Base-by-base conservation (phyloP, 345 rosid genomes). In the Arabidopsis arenosa region DNA sequence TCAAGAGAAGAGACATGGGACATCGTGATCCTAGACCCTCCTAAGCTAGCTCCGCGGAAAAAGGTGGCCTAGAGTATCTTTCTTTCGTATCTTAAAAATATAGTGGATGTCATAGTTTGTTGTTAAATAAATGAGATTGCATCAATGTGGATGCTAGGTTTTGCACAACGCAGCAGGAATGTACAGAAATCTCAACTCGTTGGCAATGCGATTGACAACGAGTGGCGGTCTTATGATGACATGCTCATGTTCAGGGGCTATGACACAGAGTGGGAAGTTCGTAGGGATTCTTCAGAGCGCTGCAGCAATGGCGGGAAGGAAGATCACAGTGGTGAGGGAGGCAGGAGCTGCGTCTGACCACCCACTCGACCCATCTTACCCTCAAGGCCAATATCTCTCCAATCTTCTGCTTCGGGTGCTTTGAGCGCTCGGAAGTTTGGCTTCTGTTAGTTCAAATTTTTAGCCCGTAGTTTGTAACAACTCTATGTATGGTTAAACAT, bases 231-330 rank as follows among this genome's bases (percentile, higher is more conserved):
- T 94, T 75, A 85, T 90, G 72, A 92, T 94, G 96, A 92, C 97
- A 21, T 94, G 96, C 54, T 92, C 97, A 12, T 92, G 96, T 82
- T 94, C 97, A 4, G 97, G 98, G 75, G 97, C 97, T 4, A 86
- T 90, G 91, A 90, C 98, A 9, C 93, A 86, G 76, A 93, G 98
- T 40, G 93, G 98, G 17, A 83, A 52, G 68, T 85, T 91, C 86
- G 55, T 89, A 80, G 85, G 82, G 9, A 74, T 84, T 74, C 96
- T 88, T 39, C 89, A 93, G 90, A 88, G 87, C 23, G 97, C 97
- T 62, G 90, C 97, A 69, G 66, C 87, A 5, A 81, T 60, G 64
- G 93, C 88, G 0, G 91, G 89, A 58, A 86, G 83, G 83, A 92
- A 82, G 72, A 85, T 89, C 75, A 87, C 91, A 5, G 75, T 90